Percentiles rank a stretch among this genome's conserved stretches.
phyloP scores from a whole-genome alignment of 805 yeast species.

The Ogataea minuta region DNA sequence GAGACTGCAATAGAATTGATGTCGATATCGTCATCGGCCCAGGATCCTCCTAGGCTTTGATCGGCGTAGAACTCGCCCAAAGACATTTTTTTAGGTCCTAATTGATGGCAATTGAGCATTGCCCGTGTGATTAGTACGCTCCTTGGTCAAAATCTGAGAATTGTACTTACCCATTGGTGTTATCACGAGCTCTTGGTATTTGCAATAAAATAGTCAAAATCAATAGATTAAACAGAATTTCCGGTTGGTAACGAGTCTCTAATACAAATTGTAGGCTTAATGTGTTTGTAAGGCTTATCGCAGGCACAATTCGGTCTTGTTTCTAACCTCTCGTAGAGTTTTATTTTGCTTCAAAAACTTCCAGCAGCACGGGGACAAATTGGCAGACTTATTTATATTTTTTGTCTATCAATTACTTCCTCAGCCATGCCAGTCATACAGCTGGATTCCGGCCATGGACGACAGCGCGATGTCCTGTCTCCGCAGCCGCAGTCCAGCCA shows the following conservation, averaged over 20 bases:
- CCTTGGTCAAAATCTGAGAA: not conserved
- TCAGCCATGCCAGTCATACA: constrained; percentile 5
- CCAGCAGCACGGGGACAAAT: constrained; percentile 1
- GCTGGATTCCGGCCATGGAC: constrained; percentile 6
- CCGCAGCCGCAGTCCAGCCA: constrained; percentile 10
- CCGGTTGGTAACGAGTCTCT: too few species aligned
- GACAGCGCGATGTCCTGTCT: constrained; percentile 4
- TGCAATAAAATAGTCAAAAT: too few species aligned
- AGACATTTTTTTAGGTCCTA: constrained; percentile 43
- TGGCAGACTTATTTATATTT: constrained; percentile 5
- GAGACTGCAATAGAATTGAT: constrained; percentile 57
- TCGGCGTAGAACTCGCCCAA: constrained; percentile 45
- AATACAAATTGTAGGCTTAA: too few species aligned
- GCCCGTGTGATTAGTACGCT: constrained; percentile 9
- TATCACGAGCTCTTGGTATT: not conserved
- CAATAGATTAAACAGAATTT: too few species aligned
- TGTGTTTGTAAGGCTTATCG: too few species aligned
- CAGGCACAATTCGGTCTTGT: not conserved
- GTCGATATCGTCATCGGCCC: constrained; percentile 75
- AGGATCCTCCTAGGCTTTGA: constrained; percentile 48
- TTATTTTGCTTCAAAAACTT: constrained; percentile 5
- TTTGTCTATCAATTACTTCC: not conserved
- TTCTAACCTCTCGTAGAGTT: constrained; percentile 1
- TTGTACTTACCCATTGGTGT: constrained; percentile 14
- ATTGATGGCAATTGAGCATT: constrained; percentile 2